These are phyloP conservation scores for Bacidia rubella DNA, from an alignment of 495 filamentous ascomycete species.

Conservation along the genomic window DNA sequence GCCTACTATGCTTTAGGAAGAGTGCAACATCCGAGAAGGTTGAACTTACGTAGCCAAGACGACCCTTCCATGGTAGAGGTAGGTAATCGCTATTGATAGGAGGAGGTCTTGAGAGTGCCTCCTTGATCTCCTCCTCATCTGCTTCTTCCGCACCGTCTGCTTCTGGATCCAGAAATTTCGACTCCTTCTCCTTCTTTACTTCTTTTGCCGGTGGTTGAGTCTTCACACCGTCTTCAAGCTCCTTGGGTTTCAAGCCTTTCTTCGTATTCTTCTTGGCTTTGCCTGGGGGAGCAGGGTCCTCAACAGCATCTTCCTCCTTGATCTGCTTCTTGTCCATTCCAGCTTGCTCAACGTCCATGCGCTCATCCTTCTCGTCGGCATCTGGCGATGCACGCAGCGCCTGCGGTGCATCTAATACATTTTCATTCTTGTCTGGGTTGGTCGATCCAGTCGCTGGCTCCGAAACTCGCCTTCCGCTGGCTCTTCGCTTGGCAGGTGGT, in stretches of 20 bases:
- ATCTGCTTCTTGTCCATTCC: conserved; percentile 20
- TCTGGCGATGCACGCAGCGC: conserved; percentile 33
- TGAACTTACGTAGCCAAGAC: conserved; percentile 69
- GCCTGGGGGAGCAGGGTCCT: not conserved
- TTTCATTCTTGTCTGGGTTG: conserved; percentile 29
- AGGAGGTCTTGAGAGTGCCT: conserved; percentile 46
- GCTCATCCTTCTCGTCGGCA: conserved; percentile 25
- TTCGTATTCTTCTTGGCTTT: conserved; percentile 4
- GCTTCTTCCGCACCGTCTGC: conserved; percentile 31
- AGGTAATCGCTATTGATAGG: conserved; percentile 77
- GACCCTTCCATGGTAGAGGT: conserved; percentile 85
- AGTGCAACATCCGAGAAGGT: not conserved
- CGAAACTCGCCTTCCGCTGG: conserved; percentile 16
- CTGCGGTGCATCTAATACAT: conserved; percentile 29
- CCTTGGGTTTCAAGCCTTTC: conserved; percentile 21
- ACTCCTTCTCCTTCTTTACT: conserved; percentile 19
- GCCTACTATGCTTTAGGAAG: conserved; percentile 39
- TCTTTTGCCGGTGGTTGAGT: conserved; percentile 19
- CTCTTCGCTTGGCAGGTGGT: conserved; percentile 16
- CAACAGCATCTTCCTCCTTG: conserved; percentile 20
- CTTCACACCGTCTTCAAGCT: conserved; percentile 18
- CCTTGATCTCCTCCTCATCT: conserved; percentile 31
- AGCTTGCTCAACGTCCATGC: conserved; percentile 18
- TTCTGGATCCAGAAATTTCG: conserved; percentile 21
- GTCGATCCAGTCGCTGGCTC: conserved; percentile 16